These are phyloP conservation scores for Ophiocordyceps camponoti-saundersi DNA, from an alignment of 2,329 filamentous ascomycete genomes.

Conservation along the genomic window DNA sequence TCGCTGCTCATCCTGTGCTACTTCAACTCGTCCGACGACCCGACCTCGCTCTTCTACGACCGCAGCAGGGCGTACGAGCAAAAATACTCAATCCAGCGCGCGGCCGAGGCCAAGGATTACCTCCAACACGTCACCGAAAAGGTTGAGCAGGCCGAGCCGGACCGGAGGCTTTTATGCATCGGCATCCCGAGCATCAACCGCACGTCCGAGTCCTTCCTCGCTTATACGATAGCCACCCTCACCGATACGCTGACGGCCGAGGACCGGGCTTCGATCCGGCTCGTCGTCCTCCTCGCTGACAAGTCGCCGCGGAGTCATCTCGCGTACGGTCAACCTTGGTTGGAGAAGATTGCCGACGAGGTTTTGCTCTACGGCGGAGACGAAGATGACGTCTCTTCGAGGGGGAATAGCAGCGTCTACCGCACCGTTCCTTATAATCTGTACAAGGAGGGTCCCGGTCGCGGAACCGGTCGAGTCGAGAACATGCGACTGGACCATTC, in stretches of 20 bases:
- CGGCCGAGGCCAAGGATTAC: conserved; percentile 10
- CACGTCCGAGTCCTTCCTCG: conserved; percentile 11
- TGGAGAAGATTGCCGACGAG: conserved; percentile 14
- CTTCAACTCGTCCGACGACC: conserved; percentile 16
- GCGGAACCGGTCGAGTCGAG: conserved; percentile 13
- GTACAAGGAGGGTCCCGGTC: conserved; percentile 4
- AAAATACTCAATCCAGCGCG: conserved; percentile 10
- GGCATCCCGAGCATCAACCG: conserved; percentile 18
- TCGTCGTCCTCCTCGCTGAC: conserved; percentile 18
- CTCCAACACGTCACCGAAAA: conserved; percentile 3
- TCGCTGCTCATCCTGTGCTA: conserved; percentile 11
- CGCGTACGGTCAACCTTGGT: conserved; percentile 15
- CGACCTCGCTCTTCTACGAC: conserved; percentile 17
- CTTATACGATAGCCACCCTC: conserved; percentile 13
- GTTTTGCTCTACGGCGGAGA: conserved; percentile 13
- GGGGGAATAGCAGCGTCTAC: conserved; percentile 1
- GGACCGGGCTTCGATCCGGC: conserved; percentile 14
- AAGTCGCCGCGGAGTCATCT: conserved; percentile 12
- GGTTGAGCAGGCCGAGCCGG: background rate
- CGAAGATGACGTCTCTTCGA: background rate
- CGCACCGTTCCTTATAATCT: conserved; percentile 9
- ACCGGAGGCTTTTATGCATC: conserved; percentile 10
- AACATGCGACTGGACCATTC: conserved; percentile 18
- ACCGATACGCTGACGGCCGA: conserved; percentile 12
- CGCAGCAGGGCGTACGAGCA: conserved; percentile 10